Percentiles rank a stretch among this genome's conserved stretches.
These are phyloP conservation scores for Cryptococcus maquisensis DNA, from an alignment of 1,284 basidiomycete species.

Conservation along the genomic window DNA sequence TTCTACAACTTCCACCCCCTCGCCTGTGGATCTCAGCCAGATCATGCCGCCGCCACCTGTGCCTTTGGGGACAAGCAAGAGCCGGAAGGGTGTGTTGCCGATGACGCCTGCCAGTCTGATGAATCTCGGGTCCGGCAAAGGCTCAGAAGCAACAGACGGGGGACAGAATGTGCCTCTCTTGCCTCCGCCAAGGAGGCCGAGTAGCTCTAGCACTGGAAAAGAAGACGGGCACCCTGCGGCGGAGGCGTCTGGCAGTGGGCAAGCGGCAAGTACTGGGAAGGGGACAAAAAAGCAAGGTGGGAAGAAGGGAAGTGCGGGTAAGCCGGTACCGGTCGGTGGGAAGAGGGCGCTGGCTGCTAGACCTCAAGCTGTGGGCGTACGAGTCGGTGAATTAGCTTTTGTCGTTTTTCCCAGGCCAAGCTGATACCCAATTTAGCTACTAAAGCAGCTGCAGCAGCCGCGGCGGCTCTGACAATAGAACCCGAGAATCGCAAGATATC, in stretches of 20 bases:
- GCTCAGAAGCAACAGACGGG: background rate
- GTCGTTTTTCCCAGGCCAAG: background rate
- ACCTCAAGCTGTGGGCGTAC: constrained; percentile 32
- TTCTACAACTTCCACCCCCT: constrained; percentile 56
- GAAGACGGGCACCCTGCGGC: background rate
- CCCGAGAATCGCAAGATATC: constrained; percentile 64
- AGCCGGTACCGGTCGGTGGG: constrained; percentile 13
- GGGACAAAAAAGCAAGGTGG: background rate
- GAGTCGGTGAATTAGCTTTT: constrained; percentile 21
- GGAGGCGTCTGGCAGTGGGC: background rate
- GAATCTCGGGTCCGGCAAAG: constrained; percentile 59
- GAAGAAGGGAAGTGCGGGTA: background rate
- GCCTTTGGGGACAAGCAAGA: constrained; percentile 17
- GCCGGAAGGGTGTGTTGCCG: constrained; percentile 57
- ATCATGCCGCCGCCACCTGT: constrained; percentile 60
- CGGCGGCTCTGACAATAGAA: constrained; percentile 24
- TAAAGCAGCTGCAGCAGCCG: constrained; percentile 34
- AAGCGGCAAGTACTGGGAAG: background rate
- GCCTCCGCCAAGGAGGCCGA: constrained; percentile 3
- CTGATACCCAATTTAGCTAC: constrained; percentile 16
- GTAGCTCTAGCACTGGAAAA: background rate
- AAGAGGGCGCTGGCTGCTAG: constrained; percentile 39
- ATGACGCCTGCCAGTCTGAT: constrained; percentile 82
- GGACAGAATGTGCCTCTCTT: constrained; percentile 3
- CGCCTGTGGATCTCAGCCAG: constrained; percentile 66